phyloP scores from a whole-genome alignment of 2,329 filamentous ascomycete species.

The Fusarium nodosum region DNA sequence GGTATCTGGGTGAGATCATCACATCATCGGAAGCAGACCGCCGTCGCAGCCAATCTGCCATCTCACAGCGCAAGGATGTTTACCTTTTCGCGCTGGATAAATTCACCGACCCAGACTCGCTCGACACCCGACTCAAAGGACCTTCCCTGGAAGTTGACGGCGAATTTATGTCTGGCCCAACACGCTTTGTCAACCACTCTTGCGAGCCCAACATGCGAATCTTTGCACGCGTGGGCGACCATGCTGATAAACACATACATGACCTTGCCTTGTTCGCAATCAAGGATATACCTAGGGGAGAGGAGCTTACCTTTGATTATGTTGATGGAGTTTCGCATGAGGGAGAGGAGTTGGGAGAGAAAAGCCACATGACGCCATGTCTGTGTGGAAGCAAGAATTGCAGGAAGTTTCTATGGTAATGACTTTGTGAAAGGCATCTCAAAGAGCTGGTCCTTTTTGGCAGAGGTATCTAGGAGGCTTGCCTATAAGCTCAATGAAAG shows the following conservation, averaged over 20 bases:
- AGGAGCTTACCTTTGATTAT: slow-evolving; percentile 86
- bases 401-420: slow-evolving; percentile 76
- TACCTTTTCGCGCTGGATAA: slow-evolving; percentile 89
- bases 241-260: slow-evolving; percentile 79
- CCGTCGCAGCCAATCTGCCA: slow-evolving; percentile 69
- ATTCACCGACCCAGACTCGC: slow-evolving; percentile 71
- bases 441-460: neutral
- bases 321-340: slow-evolving; percentile 72
- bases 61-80: slow-evolving; percentile 75
- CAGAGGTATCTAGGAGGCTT: neutral
- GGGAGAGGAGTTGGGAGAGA: slow-evolving; percentile 59
- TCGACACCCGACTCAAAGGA: slow-evolving; percentile 68
- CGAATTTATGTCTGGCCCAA: slow-evolving; percentile 82
- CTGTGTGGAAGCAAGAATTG: slow-evolving; percentile 76
- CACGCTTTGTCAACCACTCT: slow-evolving; percentile 86
- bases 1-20: slow-evolving; percentile 81
- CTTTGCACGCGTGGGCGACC: slow-evolving; percentile 83
- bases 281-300: slow-evolving; percentile 71
- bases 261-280: slow-evolving; percentile 83
- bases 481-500: neutral
- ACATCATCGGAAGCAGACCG: slow-evolving; percentile 73
- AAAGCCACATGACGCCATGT: slow-evolving; percentile 69
- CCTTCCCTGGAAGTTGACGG: slow-evolving; percentile 75
- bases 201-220: slow-evolving; percentile 84
- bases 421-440: no score